Percentiles rank a stretch among this genome's conserved stretches.
These are phyloP conservation scores for Meyerozyma athensensis DNA, from an alignment of 1,139 yeast species.

Conservation along the genomic window DNA sequence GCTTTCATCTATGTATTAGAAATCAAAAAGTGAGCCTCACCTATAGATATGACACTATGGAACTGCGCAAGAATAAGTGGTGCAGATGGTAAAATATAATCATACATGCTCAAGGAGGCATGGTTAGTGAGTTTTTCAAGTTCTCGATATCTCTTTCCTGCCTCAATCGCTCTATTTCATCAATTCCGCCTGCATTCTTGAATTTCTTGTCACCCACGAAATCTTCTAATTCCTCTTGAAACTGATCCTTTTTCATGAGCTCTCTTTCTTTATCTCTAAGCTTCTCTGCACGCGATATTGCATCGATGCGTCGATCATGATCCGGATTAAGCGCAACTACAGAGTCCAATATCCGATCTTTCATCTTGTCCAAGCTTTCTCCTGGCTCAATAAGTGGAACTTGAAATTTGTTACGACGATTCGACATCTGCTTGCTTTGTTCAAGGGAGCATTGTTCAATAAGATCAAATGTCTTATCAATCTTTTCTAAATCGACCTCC, in stretches of 20 bases:
- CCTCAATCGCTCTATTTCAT: constrained; percentile 72
- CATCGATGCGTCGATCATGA: constrained; percentile 80
- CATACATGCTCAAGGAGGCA: too few species aligned
- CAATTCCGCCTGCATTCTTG: constrained; percentile 83
- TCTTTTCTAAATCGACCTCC: constrained; percentile 74
- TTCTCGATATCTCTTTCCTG: constrained; percentile 65
- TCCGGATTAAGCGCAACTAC: constrained; percentile 78
- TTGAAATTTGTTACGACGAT: constrained; percentile 33
- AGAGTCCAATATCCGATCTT: constrained; percentile 77
- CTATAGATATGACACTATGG: too few species aligned
- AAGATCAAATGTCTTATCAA: constrained; percentile 73
- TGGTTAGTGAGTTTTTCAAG: constrained; percentile 31
- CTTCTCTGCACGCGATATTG: constrained; percentile 82
- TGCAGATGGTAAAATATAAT: too few species aligned
- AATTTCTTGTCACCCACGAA: constrained; percentile 75
- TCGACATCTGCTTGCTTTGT: constrained; percentile 42
- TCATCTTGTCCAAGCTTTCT: constrained; percentile 55
- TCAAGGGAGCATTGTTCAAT: constrained; percentile 82
- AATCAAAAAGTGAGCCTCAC: too few species aligned
- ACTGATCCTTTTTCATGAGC: constrained; percentile 54
- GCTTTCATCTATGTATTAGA: too few species aligned
- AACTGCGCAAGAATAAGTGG: too few species aligned
- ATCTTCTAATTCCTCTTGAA: constrained; percentile 81
- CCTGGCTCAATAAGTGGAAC: constrained; percentile 61
- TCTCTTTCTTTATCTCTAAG: constrained; percentile 69